Base-by-base conservation (phyloP, 192 early-diverging fungal genomes). In the Gamsiella multidivaricata region DNA sequence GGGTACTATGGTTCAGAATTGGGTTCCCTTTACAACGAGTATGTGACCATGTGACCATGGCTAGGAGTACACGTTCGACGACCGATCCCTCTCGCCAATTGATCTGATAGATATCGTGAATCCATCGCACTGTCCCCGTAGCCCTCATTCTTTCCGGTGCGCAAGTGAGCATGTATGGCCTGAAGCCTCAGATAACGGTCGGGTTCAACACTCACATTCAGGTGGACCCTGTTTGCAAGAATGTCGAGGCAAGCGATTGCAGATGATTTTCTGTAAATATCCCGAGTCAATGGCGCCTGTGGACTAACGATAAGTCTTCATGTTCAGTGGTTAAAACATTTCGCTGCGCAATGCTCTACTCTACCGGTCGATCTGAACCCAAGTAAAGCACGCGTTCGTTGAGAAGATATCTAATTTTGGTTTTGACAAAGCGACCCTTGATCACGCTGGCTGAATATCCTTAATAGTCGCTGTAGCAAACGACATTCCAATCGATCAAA, bases 301-400 rank as follows among this genome's bases (percentile, higher is more conserved):
- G 5, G 37, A 39, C 12, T 12, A 39, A 39, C 37, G 37, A 39
- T 12, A 12, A 18, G 5, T 39, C 37, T 39, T 39, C 37, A 39
- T 39, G 12, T 18, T 18, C 59, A 78, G 74, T 78, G 74, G 74
- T 22, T 78, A 23, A 68, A 26, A 39, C 74, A 78, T 54, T 69
- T 55, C 28, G 52, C 55, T 3, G 36, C 59, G 0, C 51, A 69
- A 23, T 64, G 42, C 39, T 41, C 61, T 42, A 39, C 22, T 22
- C 41, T 61, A 2, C 28, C 46, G 0, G 55, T 23, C 5, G 50
- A 65, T 7, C 31, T 52, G 8, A 64, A 64, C 29, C 58, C 54
- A 47, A 47, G 70, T 73, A 65, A 42, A 1, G 37, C 33, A 2
- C 8, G 32, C 11, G 17, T 14, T 32, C n/a, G n/a, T n/a, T n/a